Evolutionary conservation across 163 green algal species (phyloP), one percentile per base, ranked within the genome.

Genomic region (Scenedesmus sp.): DNA sequence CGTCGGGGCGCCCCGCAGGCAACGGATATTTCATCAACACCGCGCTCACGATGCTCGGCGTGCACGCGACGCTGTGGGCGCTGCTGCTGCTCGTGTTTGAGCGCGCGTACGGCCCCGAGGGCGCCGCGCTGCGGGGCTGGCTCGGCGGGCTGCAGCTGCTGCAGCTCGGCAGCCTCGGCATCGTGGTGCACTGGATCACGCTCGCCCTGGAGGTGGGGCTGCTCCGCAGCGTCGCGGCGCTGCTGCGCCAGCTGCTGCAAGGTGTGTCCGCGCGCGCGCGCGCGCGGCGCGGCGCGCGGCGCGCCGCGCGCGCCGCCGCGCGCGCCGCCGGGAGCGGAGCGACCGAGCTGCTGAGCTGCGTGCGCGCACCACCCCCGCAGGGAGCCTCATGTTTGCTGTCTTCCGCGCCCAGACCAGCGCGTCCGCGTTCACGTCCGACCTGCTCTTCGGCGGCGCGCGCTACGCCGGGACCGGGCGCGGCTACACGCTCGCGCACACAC

Each of bases 1-100:
- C 47, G 17, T n/a, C n/a, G n/a, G n/a, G n/a, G n/a, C n/a, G n/a
- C n/a, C 58, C 22, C 26, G 67, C 89, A 64, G 89, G 91, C 62
- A 88, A 89, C 75, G 95, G 91, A 72, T 94, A 97, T 87, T 96
- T 92, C 80, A 91, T 96, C 82, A 97, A 96, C 88, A 91, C 86
- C 34, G 88, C 63, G 48, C 78, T 96, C 22, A 92, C 92, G 0
- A 87, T 93, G 72, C 76, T 90, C 54, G 87, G 78, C 3, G 90
- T 95, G 24, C 94, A 93, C 81, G 84, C 88, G 26, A 91, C 90
- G 79, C 79, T 93, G 60, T 95, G 90, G 81, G 85, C 89, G 42
- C 81, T 95, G 64, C 84, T 93, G 63, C 51, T 95, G 57, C 87
- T 94, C 47, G 82, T 89, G 20, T 87, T 93, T 26, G 29, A 39